Conservation (phyloP, 179 eudicot species). For the Silene vulgaris region DNA sequence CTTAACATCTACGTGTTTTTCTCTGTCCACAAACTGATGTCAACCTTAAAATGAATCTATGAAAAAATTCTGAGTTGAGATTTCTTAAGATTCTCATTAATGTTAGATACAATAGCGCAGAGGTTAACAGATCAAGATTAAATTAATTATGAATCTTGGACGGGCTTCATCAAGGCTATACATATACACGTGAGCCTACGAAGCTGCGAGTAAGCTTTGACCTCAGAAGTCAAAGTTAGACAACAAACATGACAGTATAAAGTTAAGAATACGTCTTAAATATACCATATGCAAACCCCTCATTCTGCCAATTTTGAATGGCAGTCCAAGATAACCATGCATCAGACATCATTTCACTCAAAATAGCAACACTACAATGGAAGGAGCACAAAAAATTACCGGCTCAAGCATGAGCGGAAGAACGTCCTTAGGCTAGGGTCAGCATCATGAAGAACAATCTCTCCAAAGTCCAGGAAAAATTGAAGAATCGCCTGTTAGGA, state of each 20-base stretch:
- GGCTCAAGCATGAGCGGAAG: slow-evolving; percentile 84
- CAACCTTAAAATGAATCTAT: background rate
- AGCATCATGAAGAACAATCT: slow-evolving; percentile 86
- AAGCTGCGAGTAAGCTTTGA: no score
- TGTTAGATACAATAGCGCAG: no score
- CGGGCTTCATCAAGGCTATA: background rate
- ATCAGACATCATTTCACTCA: background rate
- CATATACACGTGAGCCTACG: background rate
- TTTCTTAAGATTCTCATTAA: background rate
- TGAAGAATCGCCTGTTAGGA: slow-evolving; percentile 78
- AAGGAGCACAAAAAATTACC: slow-evolving; percentile 37
- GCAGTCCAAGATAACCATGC: background rate
- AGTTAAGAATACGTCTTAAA: background rate
- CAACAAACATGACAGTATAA: background rate
- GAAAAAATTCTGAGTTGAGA: background rate
- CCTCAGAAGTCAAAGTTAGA: background rate
- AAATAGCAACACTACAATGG: background rate
- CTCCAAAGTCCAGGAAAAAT: slow-evolving; percentile 89
- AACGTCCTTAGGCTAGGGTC: slow-evolving; percentile 80
- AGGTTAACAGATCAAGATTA: no score
- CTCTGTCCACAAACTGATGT: background rate
- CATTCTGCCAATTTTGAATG: background rate
- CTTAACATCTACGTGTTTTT: background rate
- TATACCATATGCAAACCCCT: background rate
- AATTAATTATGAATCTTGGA: background rate